phyloP scores from a whole-genome alignment of 345 rosid species.

The Citrus cavaleriei region DNA sequence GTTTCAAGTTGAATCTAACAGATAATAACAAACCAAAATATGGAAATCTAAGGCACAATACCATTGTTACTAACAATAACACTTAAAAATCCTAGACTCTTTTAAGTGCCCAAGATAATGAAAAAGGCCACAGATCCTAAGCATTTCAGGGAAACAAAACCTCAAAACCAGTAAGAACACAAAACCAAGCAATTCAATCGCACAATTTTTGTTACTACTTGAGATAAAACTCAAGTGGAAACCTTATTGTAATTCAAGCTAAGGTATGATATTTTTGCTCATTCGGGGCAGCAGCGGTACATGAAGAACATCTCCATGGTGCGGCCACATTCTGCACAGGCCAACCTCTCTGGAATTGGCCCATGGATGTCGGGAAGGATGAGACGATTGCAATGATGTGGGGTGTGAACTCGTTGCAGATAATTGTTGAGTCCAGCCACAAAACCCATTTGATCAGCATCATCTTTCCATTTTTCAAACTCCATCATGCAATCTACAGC shows the following conservation, averaged over 20 bases:
- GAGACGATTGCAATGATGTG: slow-evolving; percentile 29
- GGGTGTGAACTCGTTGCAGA: slow-evolving; percentile 11
- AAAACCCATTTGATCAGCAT: neutral
- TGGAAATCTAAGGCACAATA: neutral
- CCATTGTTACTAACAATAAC: neutral
- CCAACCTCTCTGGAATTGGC: slow-evolving; percentile 26
- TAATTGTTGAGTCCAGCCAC: neutral
- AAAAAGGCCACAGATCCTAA: neutral
- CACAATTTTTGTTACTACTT: neutral
- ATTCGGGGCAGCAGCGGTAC: slow-evolving; percentile 37
- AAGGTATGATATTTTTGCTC: neutral
- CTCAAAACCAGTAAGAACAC: neutral
- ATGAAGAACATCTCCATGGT: slow-evolving; percentile 40
- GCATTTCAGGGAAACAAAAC: neutral
- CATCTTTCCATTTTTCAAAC: neutral
- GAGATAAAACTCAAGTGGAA: neutral
- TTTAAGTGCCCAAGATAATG: neutral
- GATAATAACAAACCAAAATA: neutral
- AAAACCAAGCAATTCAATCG: neutral
- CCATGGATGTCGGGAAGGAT: slow-evolving; percentile 27
- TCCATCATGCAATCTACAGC: slow-evolving; percentile 4
- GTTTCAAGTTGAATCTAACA: neutral
- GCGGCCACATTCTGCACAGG: slow-evolving; percentile 30
- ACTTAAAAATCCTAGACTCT: neutral
- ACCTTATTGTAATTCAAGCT: neutral